A percentile compares a stretch with the other conserved stretches of the same genome.
phyloP scores from a whole-genome alignment of 2,329 filamentous ascomycete species.

The Bimuria novae-zelandiae region DNA sequence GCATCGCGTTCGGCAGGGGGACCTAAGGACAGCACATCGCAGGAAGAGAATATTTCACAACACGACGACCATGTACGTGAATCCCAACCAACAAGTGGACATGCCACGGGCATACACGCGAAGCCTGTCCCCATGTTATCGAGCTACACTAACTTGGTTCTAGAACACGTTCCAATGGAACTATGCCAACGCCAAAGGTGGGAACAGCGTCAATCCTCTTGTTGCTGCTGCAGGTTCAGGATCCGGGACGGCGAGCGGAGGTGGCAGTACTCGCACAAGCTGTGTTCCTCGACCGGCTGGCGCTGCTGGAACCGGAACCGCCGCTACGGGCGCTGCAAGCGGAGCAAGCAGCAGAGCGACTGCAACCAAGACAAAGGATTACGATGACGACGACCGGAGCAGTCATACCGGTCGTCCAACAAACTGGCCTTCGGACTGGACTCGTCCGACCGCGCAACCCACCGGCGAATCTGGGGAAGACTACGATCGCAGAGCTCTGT shows the following conservation, averaged over 20 bases:
- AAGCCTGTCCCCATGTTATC: too few relatives aligned
- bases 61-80: constrained; percentile 54
- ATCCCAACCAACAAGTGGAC: too few relatives aligned
- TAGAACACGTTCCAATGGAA: constrained; percentile 54
- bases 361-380: constrained; percentile 10
- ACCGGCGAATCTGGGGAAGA: constrained; percentile 6
- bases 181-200: constrained; percentile 56
- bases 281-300: constrained; percentile 36
- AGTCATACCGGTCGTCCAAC: constrained; percentile 8
- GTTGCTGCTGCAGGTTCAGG: constrained; percentile 29
- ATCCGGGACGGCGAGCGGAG: constrained; percentile 15
- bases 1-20: constrained; percentile 51
- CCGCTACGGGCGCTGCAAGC: background rate
- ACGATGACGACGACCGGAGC: constrained; percentile 9
- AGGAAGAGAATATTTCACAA: constrained; percentile 49
- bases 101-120: too few relatives aligned
- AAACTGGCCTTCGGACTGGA: too few relatives aligned
- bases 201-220: constrained; percentile 52
- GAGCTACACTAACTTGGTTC: too few relatives aligned
- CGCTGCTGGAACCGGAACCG: constrained; percentile 8
- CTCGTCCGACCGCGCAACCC: constrained; percentile 26
- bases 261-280: constrained; percentile 21
- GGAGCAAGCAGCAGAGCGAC: constrained; percentile 7
- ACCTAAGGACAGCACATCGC: constrained; percentile 54
- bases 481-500: too few relatives aligned